Evolutionary conservation across 2,329 filamentous ascomycete species (phyloP).

Genomic region (Pseudogymnoascus sp.): DNA sequence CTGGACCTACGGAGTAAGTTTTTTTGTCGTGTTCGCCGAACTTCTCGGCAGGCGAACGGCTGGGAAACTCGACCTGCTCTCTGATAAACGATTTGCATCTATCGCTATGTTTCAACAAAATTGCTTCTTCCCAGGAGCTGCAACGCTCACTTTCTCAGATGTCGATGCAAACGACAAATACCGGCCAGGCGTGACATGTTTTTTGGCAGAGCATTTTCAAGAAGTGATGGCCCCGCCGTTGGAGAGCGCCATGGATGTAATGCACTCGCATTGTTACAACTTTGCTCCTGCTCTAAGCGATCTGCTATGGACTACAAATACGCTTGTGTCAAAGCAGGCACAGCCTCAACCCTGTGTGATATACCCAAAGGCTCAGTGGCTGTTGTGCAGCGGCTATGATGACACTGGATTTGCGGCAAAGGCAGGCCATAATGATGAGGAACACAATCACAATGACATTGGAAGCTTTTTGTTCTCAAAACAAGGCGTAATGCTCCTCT

Average conservation of each 20-base stretch:
- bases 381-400: neutral
- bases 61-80: neutral
- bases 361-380: neutral
- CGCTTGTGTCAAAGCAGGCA: neutral
- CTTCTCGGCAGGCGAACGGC: neutral
- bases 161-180: constrained; percentile 2
- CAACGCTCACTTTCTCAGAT: neutral
- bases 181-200: neutral
- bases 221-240: neutral
- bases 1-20: neutral
- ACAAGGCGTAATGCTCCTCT: neutral
- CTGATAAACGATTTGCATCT: neutral
- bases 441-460: neutral
- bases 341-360: neutral
- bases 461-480: neutral
- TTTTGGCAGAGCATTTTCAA: neutral
- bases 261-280: constrained; percentile 5
- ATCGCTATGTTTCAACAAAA: constrained; percentile 1
- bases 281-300: neutral
- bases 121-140: neutral
- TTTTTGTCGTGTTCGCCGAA: neutral
- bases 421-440: constrained; percentile 1
- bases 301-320: neutral
- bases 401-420: neutral
- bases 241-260: neutral